phyloP scores from a whole-genome alignment of 495 filamentous ascomycete genomes.

The Cryomyces minteri region DNA sequence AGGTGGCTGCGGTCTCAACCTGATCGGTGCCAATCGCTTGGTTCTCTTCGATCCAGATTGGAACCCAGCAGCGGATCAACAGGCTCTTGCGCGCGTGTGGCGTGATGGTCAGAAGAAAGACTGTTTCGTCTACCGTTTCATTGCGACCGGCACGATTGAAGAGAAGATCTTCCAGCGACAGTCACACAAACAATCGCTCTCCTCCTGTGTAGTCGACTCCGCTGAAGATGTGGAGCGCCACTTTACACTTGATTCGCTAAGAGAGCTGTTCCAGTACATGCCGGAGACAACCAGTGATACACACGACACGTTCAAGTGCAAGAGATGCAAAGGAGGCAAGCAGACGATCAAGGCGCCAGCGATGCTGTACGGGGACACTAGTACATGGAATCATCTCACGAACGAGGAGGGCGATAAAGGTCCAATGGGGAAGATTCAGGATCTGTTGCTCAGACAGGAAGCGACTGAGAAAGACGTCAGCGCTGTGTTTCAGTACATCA shows the following conservation, averaged over 20 bases:
- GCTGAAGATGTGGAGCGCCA: conserved; percentile 95
- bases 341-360: conserved; percentile 81
- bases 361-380: conserved; percentile 94
- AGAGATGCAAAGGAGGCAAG: conserved; percentile 69
- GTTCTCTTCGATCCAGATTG: conserved; percentile 98
- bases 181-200: conserved; percentile 92
- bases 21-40: conserved; percentile 92
- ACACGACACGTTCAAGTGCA: conserved; percentile 98
- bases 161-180: conserved; percentile 99
- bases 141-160: conserved; percentile 93
- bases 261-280: conserved; percentile 88
- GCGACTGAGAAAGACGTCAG: conserved; percentile 60
- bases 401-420: conserved; percentile 51
- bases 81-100: conserved; percentile 94
- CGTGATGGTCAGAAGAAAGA: conserved; percentile 98
- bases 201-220: conserved; percentile 92
- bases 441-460: conserved; percentile 82
- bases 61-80: conserved; percentile 97
- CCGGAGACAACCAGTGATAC: conserved; percentile 75
- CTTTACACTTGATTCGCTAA: conserved; percentile 72
- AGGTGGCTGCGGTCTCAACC: conserved; percentile 89
- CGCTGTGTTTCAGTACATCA: conserved; percentile 97
- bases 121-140: conserved; percentile 98
- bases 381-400: conserved; percentile 94
- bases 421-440: conserved; percentile 65